These are phyloP conservation scores for Zymoseptoria tritici DNA, from an alignment of 2,329 filamentous ascomycete species.

Conservation along the genomic window DNA sequence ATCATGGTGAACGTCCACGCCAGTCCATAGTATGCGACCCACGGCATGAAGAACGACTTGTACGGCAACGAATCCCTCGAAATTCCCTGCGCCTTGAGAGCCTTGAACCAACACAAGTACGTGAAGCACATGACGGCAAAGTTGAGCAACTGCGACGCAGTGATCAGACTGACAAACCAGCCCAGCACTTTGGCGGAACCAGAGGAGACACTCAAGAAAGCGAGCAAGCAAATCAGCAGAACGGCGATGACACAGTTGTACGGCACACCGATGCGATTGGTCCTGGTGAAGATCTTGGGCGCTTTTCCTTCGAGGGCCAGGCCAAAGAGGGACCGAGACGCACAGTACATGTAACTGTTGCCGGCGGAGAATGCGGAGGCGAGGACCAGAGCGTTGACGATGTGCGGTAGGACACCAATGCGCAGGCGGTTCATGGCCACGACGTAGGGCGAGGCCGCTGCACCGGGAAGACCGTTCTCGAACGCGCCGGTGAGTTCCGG, in stretches of 20 bases:
- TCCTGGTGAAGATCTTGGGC: constrained; percentile 48
- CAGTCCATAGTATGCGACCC: constrained; percentile 59
- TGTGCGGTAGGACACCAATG: constrained; percentile 58
- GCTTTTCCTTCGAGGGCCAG: constrained; percentile 54
- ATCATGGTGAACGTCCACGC: constrained; percentile 60
- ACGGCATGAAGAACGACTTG: constrained; percentile 60
- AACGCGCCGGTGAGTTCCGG: constrained; percentile 51
- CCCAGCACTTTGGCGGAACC: constrained; percentile 58
- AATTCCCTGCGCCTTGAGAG: constrained; percentile 60
- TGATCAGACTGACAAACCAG: constrained; percentile 65
- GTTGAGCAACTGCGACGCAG: constrained; percentile 67
- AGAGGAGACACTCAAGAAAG: constrained; percentile 64
- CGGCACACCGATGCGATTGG: constrained; percentile 61
- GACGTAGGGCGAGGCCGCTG: constrained; percentile 56
- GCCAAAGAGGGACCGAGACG: constrained; percentile 59
- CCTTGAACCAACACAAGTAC: constrained; percentile 64
- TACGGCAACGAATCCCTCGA: constrained; percentile 59
- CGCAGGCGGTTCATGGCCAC: constrained; percentile 60
- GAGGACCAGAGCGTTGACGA: constrained; percentile 60
- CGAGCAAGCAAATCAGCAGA: constrained; percentile 59
- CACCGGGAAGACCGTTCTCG: constrained; percentile 45
- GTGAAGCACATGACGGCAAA: constrained; percentile 61
- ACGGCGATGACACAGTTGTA: constrained; percentile 64
- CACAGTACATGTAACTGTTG: constrained; percentile 61
- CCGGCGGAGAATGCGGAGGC: constrained; percentile 61